Base-by-base conservation (phyloP, 192 early-diverging fungal species). In the Podila minutissima region DNA sequence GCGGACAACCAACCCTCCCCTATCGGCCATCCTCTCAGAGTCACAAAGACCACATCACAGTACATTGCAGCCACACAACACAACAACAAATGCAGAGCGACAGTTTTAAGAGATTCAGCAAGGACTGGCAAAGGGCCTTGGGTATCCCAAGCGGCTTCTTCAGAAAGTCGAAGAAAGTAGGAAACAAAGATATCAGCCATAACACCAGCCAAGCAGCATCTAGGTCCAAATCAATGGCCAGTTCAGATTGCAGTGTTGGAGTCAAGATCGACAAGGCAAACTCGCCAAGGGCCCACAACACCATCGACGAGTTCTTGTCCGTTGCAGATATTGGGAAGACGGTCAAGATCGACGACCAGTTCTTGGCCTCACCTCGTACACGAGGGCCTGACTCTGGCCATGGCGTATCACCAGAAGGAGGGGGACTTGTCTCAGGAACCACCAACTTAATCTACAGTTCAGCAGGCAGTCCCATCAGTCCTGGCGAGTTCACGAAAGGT, bases 41-140 rank as follows among this genome's bases (percentile, higher is more conserved):
- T 37, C 64, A 48, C 24, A 22, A 65, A 55, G 9, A 13, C 17
- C 20, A 51, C 28, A 10, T 38, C 41, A 26, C 53, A 55, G 53
- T 10, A 37, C 35, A 37, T 10, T 22, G 24, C 53, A 24, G 22
- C 20, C 22, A 55, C 53, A 2, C 20, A 55, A 6, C 53, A 55
- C 22, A 64, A 17, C 33, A 5, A 13, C 17, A 41, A 12, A 81
- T 81, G 77, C 71, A 81, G 49, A 63, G 69, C 77, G 77, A 69
- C 28, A 22, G 70, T 12, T 73, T 81, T 71, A 81, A 65, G 60
- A 31, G 49, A 20, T 66, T 76, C 48, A 66, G 74, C 12, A 76
- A 58, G 74, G 74, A 76, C 29, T 46, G 72, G n/a, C 66, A 68
- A 7, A 71, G 55, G 2, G 76, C 35, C 29, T 55, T 81, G 19